Evolutionary conservation across 2,329 filamentous ascomycete species (phyloP), one percentile per base, ranked within the genome.

Genomic region (Penicillium fuscoglaucum): DNA sequence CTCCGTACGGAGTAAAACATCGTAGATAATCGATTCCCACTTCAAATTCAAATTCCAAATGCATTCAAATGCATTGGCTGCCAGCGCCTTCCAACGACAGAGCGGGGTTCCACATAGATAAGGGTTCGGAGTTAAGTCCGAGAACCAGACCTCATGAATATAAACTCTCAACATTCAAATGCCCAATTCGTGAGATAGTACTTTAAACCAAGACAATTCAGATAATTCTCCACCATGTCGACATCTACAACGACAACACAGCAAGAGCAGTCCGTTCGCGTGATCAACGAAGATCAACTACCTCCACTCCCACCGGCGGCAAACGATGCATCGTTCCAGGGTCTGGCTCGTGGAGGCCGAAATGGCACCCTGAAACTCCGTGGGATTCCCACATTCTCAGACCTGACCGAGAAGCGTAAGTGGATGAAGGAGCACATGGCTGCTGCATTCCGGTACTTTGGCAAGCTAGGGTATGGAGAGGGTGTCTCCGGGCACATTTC

Each of bases 401-500:
- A 79, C 56, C 70, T 71, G n/a, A 70, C 75, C 10, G 72, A 79
- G 52, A 76, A 83, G 62, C 77, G 82, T 29, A 73, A 81, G 57
- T 83, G 82, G 70, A 77, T 84, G 61, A 84, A 83, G 66, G 78
- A 82, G 58, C 76, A 78, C 47, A 77, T 77, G 70, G 76, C 76
- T 1, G 76, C 74, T 31, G 75, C 75, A 4, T 76, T 78, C 48
- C 72, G 76, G 0, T 73, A 73, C 52, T 78, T 78, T 49, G 76
- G 75, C 10, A 76, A 76, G 58, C 60, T 71, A 43, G 76, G 75
- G 1, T 77, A 75, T 47, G 72, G 71, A 13, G 76, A 78, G 57
- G 75, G 75, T 21, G 71, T 78, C 10, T 76, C 75, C 1, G 76
- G 76, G 1, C 76, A 78, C 64, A 78, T 78, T 51, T 75, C 72